Conservation (phyloP, 208 protist genomes). For the Acanthamoeba sp. region DNA sequence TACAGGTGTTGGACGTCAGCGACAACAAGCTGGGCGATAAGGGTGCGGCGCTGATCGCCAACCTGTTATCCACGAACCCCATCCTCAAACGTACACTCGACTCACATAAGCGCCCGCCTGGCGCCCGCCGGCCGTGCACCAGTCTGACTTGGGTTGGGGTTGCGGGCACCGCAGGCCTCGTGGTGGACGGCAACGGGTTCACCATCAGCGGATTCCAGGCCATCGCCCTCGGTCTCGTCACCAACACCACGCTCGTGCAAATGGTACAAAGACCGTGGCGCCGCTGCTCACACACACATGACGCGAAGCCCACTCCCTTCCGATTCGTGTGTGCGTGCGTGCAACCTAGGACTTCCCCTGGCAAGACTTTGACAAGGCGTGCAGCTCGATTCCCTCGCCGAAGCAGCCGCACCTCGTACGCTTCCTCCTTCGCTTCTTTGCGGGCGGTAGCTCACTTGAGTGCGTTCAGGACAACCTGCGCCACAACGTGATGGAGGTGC, state of each 20-base stretch:
- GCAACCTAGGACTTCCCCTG: neutral
- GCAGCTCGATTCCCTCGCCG: neutral
- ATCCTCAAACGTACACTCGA: neutral
- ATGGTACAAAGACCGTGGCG: no score
- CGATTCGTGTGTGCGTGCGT: no score
- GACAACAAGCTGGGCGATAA: conserved; percentile 23
- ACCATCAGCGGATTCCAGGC: conserved; percentile 30
- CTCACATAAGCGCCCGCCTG: neutral
- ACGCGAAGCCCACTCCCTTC: no score
- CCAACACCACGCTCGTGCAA: conserved; percentile 1
- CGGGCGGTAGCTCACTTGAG: neutral
- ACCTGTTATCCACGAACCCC: neutral
- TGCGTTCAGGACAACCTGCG: neutral
- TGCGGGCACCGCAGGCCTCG: neutral
- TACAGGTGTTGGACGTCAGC: conserved; percentile 2
- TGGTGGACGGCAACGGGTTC: neutral
- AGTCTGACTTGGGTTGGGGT: no score
- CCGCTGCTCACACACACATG: no score
- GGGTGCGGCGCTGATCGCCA: conserved; percentile 4
- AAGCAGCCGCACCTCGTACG: conserved; percentile 24
- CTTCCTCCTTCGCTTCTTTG: neutral
- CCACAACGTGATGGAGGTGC: conserved; percentile 1
- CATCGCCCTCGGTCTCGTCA: neutral
- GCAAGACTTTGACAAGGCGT: conserved; percentile 32
- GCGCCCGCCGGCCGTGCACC: no score